Evolutionary conservation across 352 stramenopile genomes (phyloP).

Genomic region (Aphanomyces invadans): DNA sequence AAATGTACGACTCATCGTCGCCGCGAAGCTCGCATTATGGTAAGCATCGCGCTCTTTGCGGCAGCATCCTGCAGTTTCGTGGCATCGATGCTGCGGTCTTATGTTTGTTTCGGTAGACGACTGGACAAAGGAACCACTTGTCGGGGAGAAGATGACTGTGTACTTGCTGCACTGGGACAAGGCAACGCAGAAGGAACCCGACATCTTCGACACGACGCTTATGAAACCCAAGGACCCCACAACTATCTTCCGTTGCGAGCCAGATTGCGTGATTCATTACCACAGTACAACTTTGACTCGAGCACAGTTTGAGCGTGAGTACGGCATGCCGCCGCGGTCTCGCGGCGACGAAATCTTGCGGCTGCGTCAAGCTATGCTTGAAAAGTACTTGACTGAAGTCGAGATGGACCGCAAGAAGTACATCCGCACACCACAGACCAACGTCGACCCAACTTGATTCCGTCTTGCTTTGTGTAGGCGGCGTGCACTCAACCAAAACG

Average conservation of each 20-base stretch:
- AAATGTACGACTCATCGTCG: not conserved
- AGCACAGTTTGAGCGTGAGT: slow-evolving; percentile 40
- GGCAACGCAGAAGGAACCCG: slow-evolving; percentile 50
- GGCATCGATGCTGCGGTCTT: not conserved
- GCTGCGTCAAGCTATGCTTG: slow-evolving; percentile 53
- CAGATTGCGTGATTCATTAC: slow-evolving; percentile 65
- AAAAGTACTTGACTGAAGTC: slow-evolving; percentile 43
- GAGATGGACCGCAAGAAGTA: slow-evolving; percentile 31
- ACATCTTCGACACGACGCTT: slow-evolving; percentile 62
- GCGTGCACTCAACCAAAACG: slow-evolving; percentile 13
- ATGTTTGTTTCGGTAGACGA: too few species aligned
- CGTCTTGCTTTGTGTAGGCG: slow-evolving; percentile 21
- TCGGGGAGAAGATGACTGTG: slow-evolving; percentile 56
- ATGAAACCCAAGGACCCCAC: slow-evolving; percentile 78
- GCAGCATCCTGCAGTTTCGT: not conserved
- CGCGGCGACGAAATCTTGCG: slow-evolving; percentile 59
- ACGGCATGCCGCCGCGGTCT: slow-evolving; percentile 45
- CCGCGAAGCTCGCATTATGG: slow-evolving; percentile 2
- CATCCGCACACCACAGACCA: not conserved
- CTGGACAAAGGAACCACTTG: slow-evolving; percentile 22
- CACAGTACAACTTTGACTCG: slow-evolving; percentile 40
- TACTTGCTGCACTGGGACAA: slow-evolving; percentile 64
- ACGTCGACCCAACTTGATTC: not conserved
- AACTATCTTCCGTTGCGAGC: slow-evolving; percentile 61
- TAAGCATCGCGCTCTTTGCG: not conserved